A percentile compares a stretch with the other conserved stretches of the same genome.
Evolutionary conservation across 495 filamentous ascomycete species (phyloP).

Genomic region (Podospora didyma): DNA sequence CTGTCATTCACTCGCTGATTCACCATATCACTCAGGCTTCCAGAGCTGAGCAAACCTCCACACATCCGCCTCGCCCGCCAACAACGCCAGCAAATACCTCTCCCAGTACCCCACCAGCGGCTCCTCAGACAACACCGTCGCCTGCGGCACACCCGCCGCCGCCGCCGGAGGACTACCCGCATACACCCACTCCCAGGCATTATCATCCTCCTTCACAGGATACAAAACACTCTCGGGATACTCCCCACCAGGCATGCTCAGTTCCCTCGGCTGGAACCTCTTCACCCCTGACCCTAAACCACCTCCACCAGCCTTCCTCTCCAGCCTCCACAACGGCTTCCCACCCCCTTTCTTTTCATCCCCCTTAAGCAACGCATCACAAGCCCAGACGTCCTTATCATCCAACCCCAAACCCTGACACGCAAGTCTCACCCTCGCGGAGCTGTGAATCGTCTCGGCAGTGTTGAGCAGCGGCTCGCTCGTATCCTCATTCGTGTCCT

Average conservation of each 20-base stretch:
- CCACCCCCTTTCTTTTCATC: background rate
- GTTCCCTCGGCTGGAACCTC: slow-evolving; percentile 6
- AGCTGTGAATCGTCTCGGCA: slow-evolving; percentile 22
- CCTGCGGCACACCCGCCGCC: slow-evolving; percentile 19
- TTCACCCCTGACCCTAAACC: background rate
- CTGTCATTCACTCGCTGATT: too few species aligned
- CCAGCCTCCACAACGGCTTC: slow-evolving; percentile 17
- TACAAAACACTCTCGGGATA: slow-evolving; percentile 22
- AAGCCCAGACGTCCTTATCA: slow-evolving; percentile 24
- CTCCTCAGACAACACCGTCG: slow-evolving; percentile 23
- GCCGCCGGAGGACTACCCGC: slow-evolving; percentile 3
- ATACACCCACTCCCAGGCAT: slow-evolving; percentile 28
- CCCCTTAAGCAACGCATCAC: slow-evolving; percentile 10
- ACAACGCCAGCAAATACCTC: slow-evolving; percentile 20
- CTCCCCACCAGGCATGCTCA: slow-evolving; percentile 1
- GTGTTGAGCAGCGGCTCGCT: slow-evolving; percentile 25
- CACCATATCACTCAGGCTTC: background rate
- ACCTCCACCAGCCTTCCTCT: background rate
- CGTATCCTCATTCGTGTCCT: slow-evolving; percentile 29
- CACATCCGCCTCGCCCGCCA: slow-evolving; percentile 23
- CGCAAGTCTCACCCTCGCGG: slow-evolving; percentile 23
- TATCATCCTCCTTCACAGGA: slow-evolving; percentile 16
- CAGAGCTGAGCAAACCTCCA: slow-evolving; percentile 24
- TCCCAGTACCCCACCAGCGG: slow-evolving; percentile 32
- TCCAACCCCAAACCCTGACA: slow-evolving; percentile 25